Conservation (phyloP, 192 early-diverging fungal species). For the Umbelopsis vinacea region DNA sequence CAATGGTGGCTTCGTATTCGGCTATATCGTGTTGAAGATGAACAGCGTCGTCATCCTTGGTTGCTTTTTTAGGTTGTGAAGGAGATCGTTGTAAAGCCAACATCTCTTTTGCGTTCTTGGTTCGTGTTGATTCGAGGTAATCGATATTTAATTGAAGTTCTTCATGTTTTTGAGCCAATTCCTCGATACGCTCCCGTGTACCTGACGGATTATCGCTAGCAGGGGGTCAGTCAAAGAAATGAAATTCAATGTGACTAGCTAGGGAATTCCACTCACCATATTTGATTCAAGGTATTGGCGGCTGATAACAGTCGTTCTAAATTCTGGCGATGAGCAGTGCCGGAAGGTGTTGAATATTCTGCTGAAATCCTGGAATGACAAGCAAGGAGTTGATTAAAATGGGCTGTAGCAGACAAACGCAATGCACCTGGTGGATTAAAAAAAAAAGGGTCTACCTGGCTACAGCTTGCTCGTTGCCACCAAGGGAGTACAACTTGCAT, state of each 20-base stretch:
- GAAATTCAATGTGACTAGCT: background rate
- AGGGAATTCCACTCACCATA: background rate
- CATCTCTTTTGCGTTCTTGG: slow-evolving; percentile 23
- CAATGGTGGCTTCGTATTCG: slow-evolving; percentile 7
- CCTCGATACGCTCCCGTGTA: slow-evolving; percentile 21
- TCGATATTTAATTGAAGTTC: slow-evolving; percentile 27
- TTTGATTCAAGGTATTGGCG: slow-evolving; percentile 29
- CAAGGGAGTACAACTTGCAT: slow-evolving; percentile 16
- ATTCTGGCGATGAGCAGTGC: background rate
- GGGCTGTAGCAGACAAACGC: background rate
- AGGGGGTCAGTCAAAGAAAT: background rate
- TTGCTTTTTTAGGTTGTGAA: slow-evolving; percentile 8
- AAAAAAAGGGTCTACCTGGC: background rate
- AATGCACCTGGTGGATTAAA: background rate
- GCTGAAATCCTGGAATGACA: background rate
- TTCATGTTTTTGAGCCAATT: slow-evolving; percentile 25
- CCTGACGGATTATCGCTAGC: slow-evolving; percentile 8
- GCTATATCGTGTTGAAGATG: slow-evolving; percentile 8
- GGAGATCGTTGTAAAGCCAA: background rate
- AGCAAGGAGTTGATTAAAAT: background rate
- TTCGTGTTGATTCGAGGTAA: slow-evolving; percentile 20
- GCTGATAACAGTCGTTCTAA: slow-evolving; percentile 20
- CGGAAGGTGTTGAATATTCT: background rate
- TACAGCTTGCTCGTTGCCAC: slow-evolving; percentile 16
- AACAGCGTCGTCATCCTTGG: slow-evolving; percentile 1